These are phyloP conservation scores for Isoetes taiwanensis DNA, from an alignment of 75 land plant species.

Conservation along the genomic window DNA sequence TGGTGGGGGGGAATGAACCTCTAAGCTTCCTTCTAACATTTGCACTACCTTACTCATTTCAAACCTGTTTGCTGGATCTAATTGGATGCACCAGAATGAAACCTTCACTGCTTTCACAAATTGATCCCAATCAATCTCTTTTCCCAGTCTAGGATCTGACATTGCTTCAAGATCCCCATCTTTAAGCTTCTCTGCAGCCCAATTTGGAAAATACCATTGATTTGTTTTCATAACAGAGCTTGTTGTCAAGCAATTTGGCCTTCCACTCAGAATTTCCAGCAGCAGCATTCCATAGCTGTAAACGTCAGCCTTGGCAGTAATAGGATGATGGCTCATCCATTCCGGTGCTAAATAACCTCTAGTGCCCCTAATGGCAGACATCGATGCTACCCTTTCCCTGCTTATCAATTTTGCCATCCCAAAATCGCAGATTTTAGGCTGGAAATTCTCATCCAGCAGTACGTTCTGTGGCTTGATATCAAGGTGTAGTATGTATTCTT, in stretches of 20 bases:
- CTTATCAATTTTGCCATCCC: conserved; percentile 14
- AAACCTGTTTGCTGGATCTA: conserved; percentile 8
- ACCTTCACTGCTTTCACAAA: conserved; percentile 16
- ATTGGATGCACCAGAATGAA: conserved; percentile 24
- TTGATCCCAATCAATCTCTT: conserved; percentile 6
- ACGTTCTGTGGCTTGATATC: conserved; percentile 20
- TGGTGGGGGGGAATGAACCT: conserved; percentile 18
- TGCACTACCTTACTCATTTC: conserved; percentile 15
- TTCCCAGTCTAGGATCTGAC: conserved; percentile 10
- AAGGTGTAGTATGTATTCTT: conserved; percentile 17
- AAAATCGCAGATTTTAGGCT: conserved; percentile 18
- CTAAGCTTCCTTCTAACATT: conserved; percentile 14
- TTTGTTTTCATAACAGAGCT: too few species aligned
- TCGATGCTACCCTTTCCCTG: too few species aligned
- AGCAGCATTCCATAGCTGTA: conserved; percentile 18
- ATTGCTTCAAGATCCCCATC: neutral
- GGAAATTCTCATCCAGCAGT: conserved; percentile 15
- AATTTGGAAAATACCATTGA: too few species aligned
- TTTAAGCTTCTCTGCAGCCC: conserved; percentile 12
- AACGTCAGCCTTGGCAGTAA: conserved; percentile 12
- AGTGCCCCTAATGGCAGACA: too few species aligned
- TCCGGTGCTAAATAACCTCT: too few species aligned
- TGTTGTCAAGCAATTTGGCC: neutral
- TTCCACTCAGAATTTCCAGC: conserved; percentile 15
- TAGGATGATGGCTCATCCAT: too few species aligned